Base-by-base conservation (phyloP, 208 protist species). In the Leishmania guyanensis region DNA sequence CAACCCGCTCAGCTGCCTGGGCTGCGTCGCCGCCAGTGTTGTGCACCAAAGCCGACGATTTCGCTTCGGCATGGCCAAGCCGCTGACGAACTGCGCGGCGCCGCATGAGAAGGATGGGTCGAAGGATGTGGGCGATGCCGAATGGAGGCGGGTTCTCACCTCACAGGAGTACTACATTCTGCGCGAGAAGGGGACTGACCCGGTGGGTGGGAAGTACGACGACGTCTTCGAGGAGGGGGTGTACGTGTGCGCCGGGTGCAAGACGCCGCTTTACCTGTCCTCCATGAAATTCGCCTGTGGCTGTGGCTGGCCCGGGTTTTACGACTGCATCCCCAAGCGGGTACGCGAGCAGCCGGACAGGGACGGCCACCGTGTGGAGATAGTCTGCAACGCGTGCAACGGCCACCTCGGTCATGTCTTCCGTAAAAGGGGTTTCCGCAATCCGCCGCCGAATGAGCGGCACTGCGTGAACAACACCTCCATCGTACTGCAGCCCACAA, bases 381-480 rank as follows among this genome's bases (percentile, higher is more conserved):
- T 99, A 88, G 70, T 98, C 74, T 99, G 97, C 83, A 95, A 94
- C 72, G 88, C 91, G 46, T 99, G 97, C 86, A 96, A 95, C 75
- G 87, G 95, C 26, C 97, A 99, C 85, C 90, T 99, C 33, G 97
- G 97, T 1, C 97, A 99, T 82, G 86, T 98, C 8, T 99, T 99
- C 79, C 89, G 94, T 43, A 89, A 89, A n/a, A n/a, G n/a, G 84
- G 88, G 93, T 33, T 97, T 98, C 79, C 82, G 51, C 26, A 95
- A 96, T 73, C 95, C 97, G 1, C 90, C 92, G 51, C 92, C 94
- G n/a, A 98, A 99, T 78, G 90, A 98, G 86, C 90, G 97, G 33
- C 95, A 98, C 84, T 98, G 95, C 84, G 95, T 98, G 48, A 98
- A 98, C 86, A 90, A 79, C 81, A 95, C 92, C 2, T 90, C 93